A percentile compares a stretch with the other conserved stretches of the same genome.
phyloP scores from a whole-genome alignment of 495 filamentous ascomycete species.

The Neurospora sp. region DNA sequence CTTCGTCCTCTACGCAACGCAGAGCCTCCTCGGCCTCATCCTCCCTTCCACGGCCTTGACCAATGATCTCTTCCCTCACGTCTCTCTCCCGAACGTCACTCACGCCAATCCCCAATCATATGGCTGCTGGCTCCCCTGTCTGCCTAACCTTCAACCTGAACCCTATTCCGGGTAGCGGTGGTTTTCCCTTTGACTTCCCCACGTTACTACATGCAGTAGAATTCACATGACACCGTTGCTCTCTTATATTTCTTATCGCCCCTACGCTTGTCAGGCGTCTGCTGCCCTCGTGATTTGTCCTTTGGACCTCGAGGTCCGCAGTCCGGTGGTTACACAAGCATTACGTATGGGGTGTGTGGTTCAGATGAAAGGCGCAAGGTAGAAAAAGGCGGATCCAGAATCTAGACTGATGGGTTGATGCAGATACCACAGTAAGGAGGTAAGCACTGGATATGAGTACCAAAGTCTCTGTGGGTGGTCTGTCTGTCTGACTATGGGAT shows the following conservation, averaged over 20 bases:
- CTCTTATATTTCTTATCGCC: background rate
- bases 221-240: background rate
- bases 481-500: background rate
- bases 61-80: background rate
- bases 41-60: background rate
- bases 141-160: background rate
- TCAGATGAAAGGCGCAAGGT: background rate
- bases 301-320: background rate
- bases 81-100: no score
- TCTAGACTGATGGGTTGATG: background rate
- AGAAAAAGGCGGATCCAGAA: background rate
- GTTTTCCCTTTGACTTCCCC: background rate
- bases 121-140: background rate
- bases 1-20: background rate
- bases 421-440: background rate
- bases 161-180: background rate
- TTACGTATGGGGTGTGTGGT: background rate
- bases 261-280: background rate
- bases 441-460: background rate
- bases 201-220: background rate
- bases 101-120: no score
- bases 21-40: background rate
- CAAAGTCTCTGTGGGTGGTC: background rate
- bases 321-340: background rate
- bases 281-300: background rate